Base-by-base conservation (phyloP, 805 yeast genomes). In the Barnettozyma siamensis region DNA sequence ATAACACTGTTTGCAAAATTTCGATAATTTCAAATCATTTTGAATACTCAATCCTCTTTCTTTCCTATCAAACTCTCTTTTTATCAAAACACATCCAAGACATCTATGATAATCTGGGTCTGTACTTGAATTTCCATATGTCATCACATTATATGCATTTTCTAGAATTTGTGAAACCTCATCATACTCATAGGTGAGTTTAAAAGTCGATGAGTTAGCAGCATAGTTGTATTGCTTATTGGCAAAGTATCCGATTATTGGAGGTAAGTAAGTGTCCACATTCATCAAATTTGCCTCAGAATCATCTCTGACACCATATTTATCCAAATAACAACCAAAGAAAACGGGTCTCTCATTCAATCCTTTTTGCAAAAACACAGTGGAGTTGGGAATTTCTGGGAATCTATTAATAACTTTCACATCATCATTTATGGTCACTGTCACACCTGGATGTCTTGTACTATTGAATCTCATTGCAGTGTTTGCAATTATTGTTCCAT, bases 261-360 rank as follows among this genome's bases (percentile, higher is more conserved):
- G 85, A 2, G 80, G 79, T 12, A 69, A 30, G 41, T 53, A 44
- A n/a, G 43, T 33, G 29, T 41, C 33, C 6, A 30, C 33, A 19
- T 15, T 28, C 41, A 41, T 37, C 18, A 41, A 24, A 32, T 50
- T 41, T 5, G 35, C 41, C 2, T 38, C 35, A 8, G 31, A 29
- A 10, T 26, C 31, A 5, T 40, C 41, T 33, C 48, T 35, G 23
- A 28, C 48, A 11, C 41, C 47, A 34, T 37, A 51, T 28, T 38
- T 38, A 13, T 42, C 56, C 30, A 48, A 46, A 37, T 40, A 31
- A 63, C 96, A 89, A 5, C 97, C 96, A 56, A 88, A 83, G 61
- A 88, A 87, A 0, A 80, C 66, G 12, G 96, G 96, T 44, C 64
- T 73, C 9, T 75, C 65, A 9, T 74, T 72, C 41, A 82, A 65